Base-by-base conservation (phyloP, 1,139 yeast genomes). In the Yamadazyma songkhlaensis region DNA sequence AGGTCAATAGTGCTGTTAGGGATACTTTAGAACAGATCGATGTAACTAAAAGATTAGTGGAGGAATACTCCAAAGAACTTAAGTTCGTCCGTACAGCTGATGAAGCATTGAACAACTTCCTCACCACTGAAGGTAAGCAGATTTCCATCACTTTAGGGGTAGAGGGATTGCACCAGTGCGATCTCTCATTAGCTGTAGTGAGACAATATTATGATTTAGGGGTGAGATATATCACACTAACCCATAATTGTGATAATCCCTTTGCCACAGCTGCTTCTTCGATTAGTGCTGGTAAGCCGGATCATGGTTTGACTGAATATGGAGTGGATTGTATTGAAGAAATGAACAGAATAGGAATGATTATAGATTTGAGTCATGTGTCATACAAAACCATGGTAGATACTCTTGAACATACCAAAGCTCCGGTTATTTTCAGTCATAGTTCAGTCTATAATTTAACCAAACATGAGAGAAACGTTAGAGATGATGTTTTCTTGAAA, bases 161-260 rank as follows among this genome's bases (percentile, higher is more conserved):
- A 7, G 80, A 75, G 53, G 80, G 80, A 5, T 53, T 73, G 21
- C 80, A 75, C 48, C 79, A 74, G 47, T 64, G 67, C 20, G 81
- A 73, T 47, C 46, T 67, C 7, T 72, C 79, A 0, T 48, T 74
- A 13, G 77, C 67, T 5, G 74, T 72, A n/a, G 56, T 75, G 25
- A 59, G 80, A 46, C 67, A 62, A 44, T 75, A 69, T 46, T 63
- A 49, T 40, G 74, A 68, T 8, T 49, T 75, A 17, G 80, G 80
- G 5, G 77, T 74, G 10, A 53, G 79, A 32, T 75, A 75, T 47
- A 69, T 72, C 32, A 75, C 80, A 0, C 48, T 75, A 36, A 74
- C 79, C 2, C 80, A 74, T 43, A 74, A 74, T 46, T 73, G 80
- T 52, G 79, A 74, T 47, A 75, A 75, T 41, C 78, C 79, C 1